A percentile compares a stretch with the other conserved stretches of the same genome.
These are phyloP conservation scores for Podosphaera aphanis DNA, from an alignment of 2,329 filamentous ascomycete species.

Conservation along the genomic window DNA sequence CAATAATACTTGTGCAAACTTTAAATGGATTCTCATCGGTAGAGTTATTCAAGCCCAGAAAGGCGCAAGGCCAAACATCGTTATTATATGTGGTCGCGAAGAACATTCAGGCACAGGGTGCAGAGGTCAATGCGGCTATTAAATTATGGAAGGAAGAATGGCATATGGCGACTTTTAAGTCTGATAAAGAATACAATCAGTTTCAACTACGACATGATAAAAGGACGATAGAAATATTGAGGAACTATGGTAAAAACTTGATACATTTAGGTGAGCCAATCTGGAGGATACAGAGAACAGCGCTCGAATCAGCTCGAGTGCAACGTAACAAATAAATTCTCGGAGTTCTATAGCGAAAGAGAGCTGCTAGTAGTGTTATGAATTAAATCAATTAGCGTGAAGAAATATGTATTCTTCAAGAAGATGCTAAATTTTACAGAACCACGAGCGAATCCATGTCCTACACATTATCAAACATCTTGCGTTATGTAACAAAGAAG, in stretches of 20 bases:
- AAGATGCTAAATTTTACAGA: too few relatives aligned
- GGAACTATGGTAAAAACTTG: slow-evolving; percentile 4
- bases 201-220: slow-evolving; percentile 1
- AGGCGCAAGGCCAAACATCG: slow-evolving; percentile 6
- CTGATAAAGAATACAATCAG: slow-evolving; percentile 1
- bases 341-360: too few relatives aligned
- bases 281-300: slow-evolving; percentile 5
- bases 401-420: too few relatives aligned
- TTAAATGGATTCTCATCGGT: slow-evolving; percentile 10
- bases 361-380: too few relatives aligned
- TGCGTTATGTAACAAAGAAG: too few relatives aligned
- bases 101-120: slow-evolving; percentile 3
- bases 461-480: too few relatives aligned
- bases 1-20: slow-evolving; percentile 6
- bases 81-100: slow-evolving; percentile 13
- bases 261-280: slow-evolving; percentile 2
- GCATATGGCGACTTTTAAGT: slow-evolving; percentile 7
- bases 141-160: slow-evolving; percentile 6
- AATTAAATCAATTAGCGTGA: too few relatives aligned
- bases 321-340: too few relatives aligned
- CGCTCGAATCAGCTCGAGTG: too few relatives aligned
- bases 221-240: slow-evolving; percentile 2
- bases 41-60: slow-evolving; percentile 9
- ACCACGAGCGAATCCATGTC: too few relatives aligned
- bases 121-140: slow-evolving; percentile 3